These are phyloP conservation scores for thale cress (Arabidopsis thaliana) DNA, from an alignment of 345 rosid genomes.

Conservation along the genomic window TAIR10.1 NC_003070.9:4828001-4828500, in stretches of 20 bases:
- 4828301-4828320: conserved; percentile 64
- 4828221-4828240: conserved; percentile 55
- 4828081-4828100: not conserved
- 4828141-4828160: conserved; percentile 41
- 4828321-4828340: conserved; percentile 59
- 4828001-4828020: not conserved
- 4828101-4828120: not conserved
- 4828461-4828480: conserved; percentile 63
- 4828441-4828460: conserved; percentile 63
- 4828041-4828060: conserved; percentile 15
- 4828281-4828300: conserved; percentile 55
- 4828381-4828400: not conserved
- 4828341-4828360: conserved; percentile 51
- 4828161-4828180: conserved; percentile 40
- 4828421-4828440: conserved; percentile 62
- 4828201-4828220: conserved; percentile 53
- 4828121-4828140: not conserved
- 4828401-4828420: conserved; percentile 55
- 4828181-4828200: conserved; percentile 56
- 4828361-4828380: conserved; percentile 33
- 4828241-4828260: conserved; percentile 49
- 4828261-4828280: conserved; percentile 55
- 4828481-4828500: conserved; percentile 67
- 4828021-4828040: not conserved
- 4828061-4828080: conserved; percentile 1